Percentiles rank a stretch among this genome's conserved stretches.
Conservation (phyloP, 352 stramenopile species). For the Pythium periplocum region DNA sequence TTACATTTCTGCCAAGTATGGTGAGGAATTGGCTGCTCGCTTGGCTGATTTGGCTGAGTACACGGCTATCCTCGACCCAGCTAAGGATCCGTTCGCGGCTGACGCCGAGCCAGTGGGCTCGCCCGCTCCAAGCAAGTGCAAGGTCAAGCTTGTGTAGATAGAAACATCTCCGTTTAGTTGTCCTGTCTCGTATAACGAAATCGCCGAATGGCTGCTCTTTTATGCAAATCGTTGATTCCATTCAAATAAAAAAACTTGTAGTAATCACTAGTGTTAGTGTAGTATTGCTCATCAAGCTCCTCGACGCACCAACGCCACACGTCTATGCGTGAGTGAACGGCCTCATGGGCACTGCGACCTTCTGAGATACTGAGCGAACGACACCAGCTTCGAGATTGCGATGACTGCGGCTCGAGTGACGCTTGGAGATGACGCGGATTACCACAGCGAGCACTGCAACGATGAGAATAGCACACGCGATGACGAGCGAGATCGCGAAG, state of each 20-base stretch:
- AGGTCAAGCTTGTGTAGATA: too few relatives aligned
- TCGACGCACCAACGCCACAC: neutral
- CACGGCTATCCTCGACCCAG: slow-evolving; percentile 24
- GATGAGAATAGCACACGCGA: slow-evolving; percentile 25
- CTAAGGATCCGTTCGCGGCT: slow-evolving; percentile 37
- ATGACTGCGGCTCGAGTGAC: slow-evolving; percentile 10
- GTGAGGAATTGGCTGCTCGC: slow-evolving; percentile 16
- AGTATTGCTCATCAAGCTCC: too few relatives aligned
- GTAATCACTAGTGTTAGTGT: too few relatives aligned
- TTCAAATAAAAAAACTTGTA: too few relatives aligned
- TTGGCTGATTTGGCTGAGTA: slow-evolving; percentile 40
- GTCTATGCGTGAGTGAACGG: slow-evolving; percentile 27
- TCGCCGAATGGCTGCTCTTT: too few relatives aligned
- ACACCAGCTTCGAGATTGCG: slow-evolving; percentile 19
- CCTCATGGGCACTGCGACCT: slow-evolving; percentile 17
- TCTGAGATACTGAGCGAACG: slow-evolving; percentile 18
- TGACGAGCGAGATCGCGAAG: slow-evolving; percentile 21
- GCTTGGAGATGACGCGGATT: slow-evolving; percentile 25
- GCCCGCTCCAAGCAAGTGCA: too few relatives aligned
- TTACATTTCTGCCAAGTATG: slow-evolving; percentile 29
- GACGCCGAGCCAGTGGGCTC: too few relatives aligned
- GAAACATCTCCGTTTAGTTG: too few relatives aligned
- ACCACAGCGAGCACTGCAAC: slow-evolving; percentile 25
- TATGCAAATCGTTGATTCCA: too few relatives aligned
- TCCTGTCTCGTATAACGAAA: too few relatives aligned